Percentiles rank a stretch among this genome's conserved stretches.
These are phyloP conservation scores for Trichosporon coremiiforme DNA, from an alignment of 1,284 basidiomycete species.

Conservation along the genomic window DNA sequence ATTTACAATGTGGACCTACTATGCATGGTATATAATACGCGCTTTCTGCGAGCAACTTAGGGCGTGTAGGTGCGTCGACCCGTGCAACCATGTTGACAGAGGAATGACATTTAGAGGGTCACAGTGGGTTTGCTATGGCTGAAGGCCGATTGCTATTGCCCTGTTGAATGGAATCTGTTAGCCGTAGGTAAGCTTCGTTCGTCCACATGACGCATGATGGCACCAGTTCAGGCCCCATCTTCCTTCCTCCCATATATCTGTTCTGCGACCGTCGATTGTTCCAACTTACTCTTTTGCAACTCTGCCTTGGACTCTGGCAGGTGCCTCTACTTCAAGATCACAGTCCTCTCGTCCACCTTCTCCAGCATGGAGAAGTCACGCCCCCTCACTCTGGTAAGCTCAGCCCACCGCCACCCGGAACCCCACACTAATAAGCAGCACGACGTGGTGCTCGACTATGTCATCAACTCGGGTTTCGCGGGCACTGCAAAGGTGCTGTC, in stretches of 20 bases:
- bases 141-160: neutral
- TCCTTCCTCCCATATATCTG: constrained; percentile 7
- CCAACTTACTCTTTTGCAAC: too few species aligned
- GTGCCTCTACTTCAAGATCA: neutral
- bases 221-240: constrained; percentile 4
- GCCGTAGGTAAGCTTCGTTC: constrained; percentile 1
- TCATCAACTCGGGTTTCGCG: constrained; percentile 44
- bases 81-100: neutral
- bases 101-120: neutral
- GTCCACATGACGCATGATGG: constrained; percentile 13
- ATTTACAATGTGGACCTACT: constrained; percentile 7
- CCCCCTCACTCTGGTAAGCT: neutral
- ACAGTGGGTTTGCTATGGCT: neutral
- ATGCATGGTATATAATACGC: constrained; percentile 17
- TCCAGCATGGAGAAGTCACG: constrained; percentile 16
- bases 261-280: constrained; percentile 1
- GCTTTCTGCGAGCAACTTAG: neutral
- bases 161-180: neutral
- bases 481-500: constrained; percentile 43
- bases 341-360: neutral
- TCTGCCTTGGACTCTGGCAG: neutral
- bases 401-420: constrained; percentile 12
- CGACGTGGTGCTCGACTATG: constrained; percentile 52
- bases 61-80: neutral
- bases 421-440: constrained; percentile 36